phyloP scores from a whole-genome alignment of 2,329 filamentous ascomycete species.

The Alternaria sp. region DNA sequence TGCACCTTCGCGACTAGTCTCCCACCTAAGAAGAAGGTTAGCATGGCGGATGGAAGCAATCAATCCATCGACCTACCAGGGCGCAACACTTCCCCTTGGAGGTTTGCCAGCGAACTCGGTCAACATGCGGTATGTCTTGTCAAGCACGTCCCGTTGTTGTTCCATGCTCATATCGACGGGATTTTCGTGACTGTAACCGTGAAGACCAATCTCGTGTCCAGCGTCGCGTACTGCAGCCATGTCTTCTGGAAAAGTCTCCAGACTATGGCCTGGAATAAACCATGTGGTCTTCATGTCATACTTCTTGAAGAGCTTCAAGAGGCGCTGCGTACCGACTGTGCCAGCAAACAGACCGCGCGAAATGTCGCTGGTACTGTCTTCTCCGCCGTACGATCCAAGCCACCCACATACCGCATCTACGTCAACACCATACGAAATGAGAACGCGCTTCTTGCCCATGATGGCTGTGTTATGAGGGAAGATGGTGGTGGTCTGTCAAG shows the following conservation, averaged over 20 bases:
- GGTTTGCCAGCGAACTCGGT: conserved; percentile 74
- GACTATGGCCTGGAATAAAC: conserved; percentile 68
- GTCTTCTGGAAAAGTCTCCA: conserved; percentile 73
- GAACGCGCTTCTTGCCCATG: conserved; percentile 61
- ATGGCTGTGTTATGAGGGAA: background rate
- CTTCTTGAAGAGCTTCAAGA: conserved; percentile 76
- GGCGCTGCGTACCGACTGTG: conserved; percentile 70
- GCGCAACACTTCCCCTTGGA: conserved; percentile 75
- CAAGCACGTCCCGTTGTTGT: conserved; percentile 77
- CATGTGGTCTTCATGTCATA: conserved; percentile 75
- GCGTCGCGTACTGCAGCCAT: conserved; percentile 65
- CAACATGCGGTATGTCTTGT: conserved; percentile 76
- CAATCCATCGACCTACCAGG: conserved; percentile 58
- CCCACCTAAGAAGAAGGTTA: conserved; percentile 59
- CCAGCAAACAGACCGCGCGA: conserved; percentile 75
- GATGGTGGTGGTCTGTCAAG: background rate
- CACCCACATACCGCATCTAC: conserved; percentile 74
- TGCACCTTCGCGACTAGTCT: conserved; percentile 71
- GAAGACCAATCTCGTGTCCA: conserved; percentile 71
- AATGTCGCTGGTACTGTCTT: conserved; percentile 76
- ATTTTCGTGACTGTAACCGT: conserved; percentile 76
- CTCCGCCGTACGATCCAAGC: conserved; percentile 76
- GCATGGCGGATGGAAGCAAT: conserved; percentile 47
- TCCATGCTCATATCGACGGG: conserved; percentile 73
- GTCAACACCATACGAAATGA: conserved; percentile 73